Base-by-base conservation (phyloP, 2,329 filamentous ascomycete species). In the Sporothrix phasma region DNA sequence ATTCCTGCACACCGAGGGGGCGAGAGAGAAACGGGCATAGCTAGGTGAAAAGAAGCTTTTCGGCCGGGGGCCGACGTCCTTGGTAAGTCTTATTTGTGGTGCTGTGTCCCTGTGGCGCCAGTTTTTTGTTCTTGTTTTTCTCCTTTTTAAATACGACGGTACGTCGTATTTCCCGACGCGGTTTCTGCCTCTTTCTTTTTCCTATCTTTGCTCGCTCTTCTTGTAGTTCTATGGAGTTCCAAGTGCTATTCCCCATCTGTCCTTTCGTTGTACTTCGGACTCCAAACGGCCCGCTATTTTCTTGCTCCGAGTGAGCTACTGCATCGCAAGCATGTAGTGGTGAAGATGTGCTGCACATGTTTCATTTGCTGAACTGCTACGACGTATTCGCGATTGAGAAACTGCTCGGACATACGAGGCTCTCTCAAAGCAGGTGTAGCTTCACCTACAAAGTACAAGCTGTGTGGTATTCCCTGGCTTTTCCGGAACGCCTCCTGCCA, bases 41-140 rank as follows among this genome's bases (percentile, higher is more conserved):
- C 53, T 41, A 5, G 37, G 15, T 5, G 22, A 43, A 58, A 58
- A 59, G 39, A 59, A 59, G 56, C 56, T 59, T 59, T 59, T 31
- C 45, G 24, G 11, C 29, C 24, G 24, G n/a, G 54, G 37, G 37
- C 24, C 37, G 37, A 43, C 22, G 5, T 15, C 24, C 2, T 7
- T 22, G 3, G 49, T 22, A 43, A 26, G n/a, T n/a, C n/a, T n/a
- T n/a, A n/a, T n/a, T n/a, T n/a, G n/a, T n/a, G n/a, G n/a, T n/a
- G n/a, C n/a, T n/a, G n/a, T n/a, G n/a, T n/a, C n/a, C n/a, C n/a
- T n/a, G n/a, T n/a, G n/a, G n/a, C n/a, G n/a, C n/a, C 2, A 2
- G 3, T 43, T 41, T 3, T 26, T 4, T 13, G 1, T 7, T 58
- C 2, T n/a, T 43, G 5, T 22, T 43, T 8, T 43, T n/a, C 19